Evolutionary conservation across 1,139 yeast genomes (phyloP).

Genomic region (Kluyveromyces marxianus): DNA sequence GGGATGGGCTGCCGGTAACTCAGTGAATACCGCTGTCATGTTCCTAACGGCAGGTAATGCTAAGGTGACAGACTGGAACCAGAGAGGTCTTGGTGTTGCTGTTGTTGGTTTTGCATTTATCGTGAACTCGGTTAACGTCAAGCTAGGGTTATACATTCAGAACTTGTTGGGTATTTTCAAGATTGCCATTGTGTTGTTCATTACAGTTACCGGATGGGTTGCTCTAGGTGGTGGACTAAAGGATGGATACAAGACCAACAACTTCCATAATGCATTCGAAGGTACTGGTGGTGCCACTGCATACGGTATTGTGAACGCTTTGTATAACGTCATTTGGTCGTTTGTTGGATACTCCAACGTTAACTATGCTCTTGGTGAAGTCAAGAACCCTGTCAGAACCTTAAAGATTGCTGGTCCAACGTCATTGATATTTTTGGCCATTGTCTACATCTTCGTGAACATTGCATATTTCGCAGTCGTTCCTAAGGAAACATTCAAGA

Average conservation of each 20-base stretch:
- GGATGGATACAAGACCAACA: conserved; percentile 46
- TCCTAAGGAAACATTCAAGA: conserved; percentile 50
- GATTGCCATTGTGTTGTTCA: conserved; percentile 57
- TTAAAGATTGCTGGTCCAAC: conserved; percentile 66
- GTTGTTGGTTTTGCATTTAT: conserved; percentile 67
- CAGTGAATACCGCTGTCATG: conserved; percentile 31
- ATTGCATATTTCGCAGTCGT: conserved; percentile 71
- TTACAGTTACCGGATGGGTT: conserved; percentile 73
- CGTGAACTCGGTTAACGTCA: conserved; percentile 54
- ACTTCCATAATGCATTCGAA: conserved; percentile 52
- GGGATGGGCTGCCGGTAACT: conserved; percentile 75
- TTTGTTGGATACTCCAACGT: conserved; percentile 70
- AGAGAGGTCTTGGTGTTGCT: conserved; percentile 67
- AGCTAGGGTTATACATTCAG: conserved; percentile 60
- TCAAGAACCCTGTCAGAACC: conserved; percentile 60
- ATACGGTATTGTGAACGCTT: conserved; percentile 69
- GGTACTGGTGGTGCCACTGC: conserved; percentile 56
- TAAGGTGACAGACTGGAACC: conserved; percentile 65
- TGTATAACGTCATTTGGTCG: conserved; percentile 77
- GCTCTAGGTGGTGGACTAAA: conserved; percentile 67
- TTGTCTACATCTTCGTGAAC: conserved; percentile 61
- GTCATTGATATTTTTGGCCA: conserved; percentile 52
- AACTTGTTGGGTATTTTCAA: conserved; percentile 67
- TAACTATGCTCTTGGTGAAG: conserved; percentile 76
- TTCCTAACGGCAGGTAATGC: conserved; percentile 61